Evolutionary conservation across 2,329 filamentous ascomycete species (phyloP).

Genomic region (Simplicillium sp.): DNA sequence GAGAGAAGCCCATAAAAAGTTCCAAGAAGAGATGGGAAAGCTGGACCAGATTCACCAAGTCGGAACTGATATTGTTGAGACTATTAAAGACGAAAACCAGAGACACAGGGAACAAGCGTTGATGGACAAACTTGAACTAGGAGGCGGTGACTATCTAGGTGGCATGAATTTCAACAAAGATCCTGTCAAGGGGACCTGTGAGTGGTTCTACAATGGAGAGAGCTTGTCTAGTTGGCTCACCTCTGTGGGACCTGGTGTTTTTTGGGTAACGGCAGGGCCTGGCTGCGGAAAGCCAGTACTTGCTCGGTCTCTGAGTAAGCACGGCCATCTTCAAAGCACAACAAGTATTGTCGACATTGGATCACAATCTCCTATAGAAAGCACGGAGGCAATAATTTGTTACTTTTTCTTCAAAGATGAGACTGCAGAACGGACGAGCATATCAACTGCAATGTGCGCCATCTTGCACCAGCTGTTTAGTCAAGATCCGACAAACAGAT

Average conservation of each 20-base stretch:
- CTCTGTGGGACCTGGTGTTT: neutral
- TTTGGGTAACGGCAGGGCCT: conserved; percentile 19
- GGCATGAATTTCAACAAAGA: neutral
- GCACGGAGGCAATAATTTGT: conserved; percentile 12
- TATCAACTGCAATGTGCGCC: conserved; percentile 19
- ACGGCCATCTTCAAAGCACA: conserved; percentile 10
- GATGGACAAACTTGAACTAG: neutral
- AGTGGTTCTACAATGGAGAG: conserved; percentile 1
- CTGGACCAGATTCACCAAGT: neutral
- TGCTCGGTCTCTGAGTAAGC: conserved; percentile 20
- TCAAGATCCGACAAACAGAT: neutral
- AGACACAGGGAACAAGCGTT: too few species aligned
- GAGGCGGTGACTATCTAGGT: neutral
- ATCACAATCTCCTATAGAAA: neutral
- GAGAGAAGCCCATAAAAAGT: neutral
- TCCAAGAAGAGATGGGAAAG: neutral
- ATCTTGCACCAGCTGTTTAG: conserved; percentile 27
- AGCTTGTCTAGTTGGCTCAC: neutral
- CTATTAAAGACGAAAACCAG: neutral
- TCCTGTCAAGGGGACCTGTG: neutral
- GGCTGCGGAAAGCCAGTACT: conserved; percentile 31
- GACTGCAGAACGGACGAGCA: conserved; percentile 16
- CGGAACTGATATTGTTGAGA: neutral
- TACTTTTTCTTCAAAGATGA: conserved; percentile 30
- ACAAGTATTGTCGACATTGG: neutral